These are phyloP conservation scores for Hawksworthiomyces lignivorus DNA, from an alignment of 2,329 filamentous ascomycete species.

Conservation along the genomic window DNA sequence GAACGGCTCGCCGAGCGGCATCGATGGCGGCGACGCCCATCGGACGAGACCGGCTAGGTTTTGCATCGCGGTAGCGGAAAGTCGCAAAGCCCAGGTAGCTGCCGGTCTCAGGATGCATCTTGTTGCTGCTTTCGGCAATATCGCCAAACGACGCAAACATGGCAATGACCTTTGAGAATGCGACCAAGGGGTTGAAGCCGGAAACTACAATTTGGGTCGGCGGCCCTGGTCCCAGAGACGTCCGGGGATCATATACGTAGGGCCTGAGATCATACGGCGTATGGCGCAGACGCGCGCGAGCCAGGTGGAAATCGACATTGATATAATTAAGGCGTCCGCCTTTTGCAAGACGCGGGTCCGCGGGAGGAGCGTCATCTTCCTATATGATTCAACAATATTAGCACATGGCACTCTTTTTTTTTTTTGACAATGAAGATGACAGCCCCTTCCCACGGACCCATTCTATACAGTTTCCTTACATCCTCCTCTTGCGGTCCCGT, in stretches of 20 bases:
- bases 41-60: constrained; percentile 43
- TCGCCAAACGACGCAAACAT: constrained; percentile 78
- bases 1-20: constrained; percentile 73
- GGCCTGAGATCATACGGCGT: constrained; percentile 74
- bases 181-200: constrained; percentile 88
- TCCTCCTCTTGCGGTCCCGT: constrained; percentile 14
- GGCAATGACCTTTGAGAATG: constrained; percentile 67
- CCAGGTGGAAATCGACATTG: constrained; percentile 61
- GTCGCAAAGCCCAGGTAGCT: constrained; percentile 91
- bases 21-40: constrained; percentile 60
- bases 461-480: background rate
- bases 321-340: constrained; percentile 59
- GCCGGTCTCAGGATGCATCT: constrained; percentile 89
- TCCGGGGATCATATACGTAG: constrained; percentile 73
- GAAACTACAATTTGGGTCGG: constrained; percentile 86
- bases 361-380: constrained; percentile 71
- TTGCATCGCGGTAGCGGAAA: constrained; percentile 75
- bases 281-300: constrained; percentile 62
- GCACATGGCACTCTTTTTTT: constrained; percentile 27
- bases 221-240: constrained; percentile 81
- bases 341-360: constrained; percentile 74
- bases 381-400: constrained; percentile 48
- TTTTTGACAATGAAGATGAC: constrained; percentile 41
- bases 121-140: constrained; percentile 84
- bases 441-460: constrained; percentile 39